Percentiles rank a stretch among this genome's conserved stretches.
Evolutionary conservation across 495 filamentous ascomycete genomes (phyloP).

Genomic region (Talaromyces proteolyticus): DNA sequence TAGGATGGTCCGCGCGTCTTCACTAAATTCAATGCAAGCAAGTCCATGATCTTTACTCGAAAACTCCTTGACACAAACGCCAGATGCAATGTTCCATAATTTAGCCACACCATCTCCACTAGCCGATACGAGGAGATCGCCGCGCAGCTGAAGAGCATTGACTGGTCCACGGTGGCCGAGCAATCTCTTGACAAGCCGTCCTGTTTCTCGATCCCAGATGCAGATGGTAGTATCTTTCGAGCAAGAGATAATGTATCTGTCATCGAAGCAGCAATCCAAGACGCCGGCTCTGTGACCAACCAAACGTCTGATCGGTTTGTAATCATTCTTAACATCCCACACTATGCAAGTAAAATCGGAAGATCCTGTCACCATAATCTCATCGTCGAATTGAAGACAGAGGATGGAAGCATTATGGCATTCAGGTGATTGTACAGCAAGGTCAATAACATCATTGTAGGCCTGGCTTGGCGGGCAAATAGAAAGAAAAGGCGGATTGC

Average conservation of each 20-base stretch:
- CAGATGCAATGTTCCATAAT: slow-evolving; percentile 87
- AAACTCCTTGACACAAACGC: slow-evolving; percentile 83
- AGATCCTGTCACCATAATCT: slow-evolving; percentile 90
- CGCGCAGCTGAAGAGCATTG: slow-evolving; percentile 90
- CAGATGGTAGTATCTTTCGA: slow-evolving; percentile 90
- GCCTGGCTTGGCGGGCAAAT: slow-evolving; percentile 35
- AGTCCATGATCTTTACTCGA: slow-evolving; percentile 80
- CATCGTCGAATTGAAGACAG: slow-evolving; percentile 88
- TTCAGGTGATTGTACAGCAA: slow-evolving; percentile 22
- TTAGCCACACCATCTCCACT: slow-evolving; percentile 89
- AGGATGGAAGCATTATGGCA: slow-evolving; percentile 87
- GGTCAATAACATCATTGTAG: slow-evolving; percentile 20
- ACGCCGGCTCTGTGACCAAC: slow-evolving; percentile 76
- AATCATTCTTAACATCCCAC: slow-evolving; percentile 74
- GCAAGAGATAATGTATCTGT: slow-evolving; percentile 88
- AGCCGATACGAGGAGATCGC: slow-evolving; percentile 84
- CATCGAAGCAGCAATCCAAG: slow-evolving; percentile 87
- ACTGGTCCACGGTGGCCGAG: slow-evolving; percentile 84
- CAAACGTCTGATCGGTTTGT: slow-evolving; percentile 72
- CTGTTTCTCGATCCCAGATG: slow-evolving; percentile 84
- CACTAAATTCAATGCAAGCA: slow-evolving; percentile 91
- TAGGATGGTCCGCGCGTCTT: slow-evolving; percentile 82
- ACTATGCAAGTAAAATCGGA: slow-evolving; percentile 90
- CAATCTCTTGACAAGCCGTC: slow-evolving; percentile 65
- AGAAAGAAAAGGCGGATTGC: slow-evolving; percentile 39